phyloP scores from a whole-genome alignment of 768 basidiomycete species.

The Saitozyma sp. region DNA sequence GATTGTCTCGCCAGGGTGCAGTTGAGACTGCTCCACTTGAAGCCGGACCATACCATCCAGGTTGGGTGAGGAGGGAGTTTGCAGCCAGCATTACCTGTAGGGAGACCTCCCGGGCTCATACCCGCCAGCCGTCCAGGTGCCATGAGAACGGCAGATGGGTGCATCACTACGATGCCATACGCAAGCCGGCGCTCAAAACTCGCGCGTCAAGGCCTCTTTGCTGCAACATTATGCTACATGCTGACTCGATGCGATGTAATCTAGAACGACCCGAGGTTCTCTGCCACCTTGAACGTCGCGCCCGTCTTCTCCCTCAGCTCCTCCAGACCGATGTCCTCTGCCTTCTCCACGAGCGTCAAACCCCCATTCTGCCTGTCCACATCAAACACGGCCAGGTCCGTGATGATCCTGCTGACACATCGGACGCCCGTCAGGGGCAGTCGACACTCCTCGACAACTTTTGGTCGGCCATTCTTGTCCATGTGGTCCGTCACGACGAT shows the following conservation, averaged over 20 bases:
- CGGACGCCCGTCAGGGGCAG: slow-evolving; percentile 87
- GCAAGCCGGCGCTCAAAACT: too few species aligned
- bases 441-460: slow-evolving; percentile 76
- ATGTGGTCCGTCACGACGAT: slow-evolving; percentile 88
- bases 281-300: slow-evolving; percentile 64
- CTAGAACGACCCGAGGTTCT: slow-evolving; percentile 15
- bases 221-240: background rate
- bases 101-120: too few species aligned
- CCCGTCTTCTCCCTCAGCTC: slow-evolving; percentile 85
- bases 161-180: too few species aligned
- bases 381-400: slow-evolving; percentile 81
- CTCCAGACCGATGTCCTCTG: slow-evolving; percentile 79
- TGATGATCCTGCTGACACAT: slow-evolving; percentile 86
- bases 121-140: too few species aligned
- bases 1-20: too few species aligned
- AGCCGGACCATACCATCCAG: background rate
- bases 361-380: slow-evolving; percentile 70
- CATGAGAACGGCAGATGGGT: too few species aligned
- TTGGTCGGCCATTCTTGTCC: slow-evolving; percentile 83
- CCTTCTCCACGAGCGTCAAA: slow-evolving; percentile 75
- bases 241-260: background rate
- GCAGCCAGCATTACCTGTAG: too few species aligned
- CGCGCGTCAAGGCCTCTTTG: too few species aligned
- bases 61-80: background rate
- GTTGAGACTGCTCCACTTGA: too few species aligned